Evolutionary conservation across 345 rosid species (phyloP).

Genomic region (Citrus cavaleriei): DNA sequence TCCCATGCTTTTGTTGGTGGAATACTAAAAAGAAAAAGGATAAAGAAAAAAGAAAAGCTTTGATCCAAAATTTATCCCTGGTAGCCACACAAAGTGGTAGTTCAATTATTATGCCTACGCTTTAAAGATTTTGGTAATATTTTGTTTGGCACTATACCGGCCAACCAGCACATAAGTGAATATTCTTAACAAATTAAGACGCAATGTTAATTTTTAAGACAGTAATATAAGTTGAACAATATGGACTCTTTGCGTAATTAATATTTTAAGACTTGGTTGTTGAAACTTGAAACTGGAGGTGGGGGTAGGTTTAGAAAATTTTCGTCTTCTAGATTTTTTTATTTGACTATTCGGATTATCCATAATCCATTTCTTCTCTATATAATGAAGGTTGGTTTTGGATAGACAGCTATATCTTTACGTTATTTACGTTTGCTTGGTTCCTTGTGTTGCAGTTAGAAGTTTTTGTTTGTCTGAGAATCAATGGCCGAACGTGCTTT

Average conservation of each 20-base stretch:
- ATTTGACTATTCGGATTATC: conserved; percentile 14
- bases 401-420: not conserved
- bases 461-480: conserved; percentile 1
- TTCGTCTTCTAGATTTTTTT: conserved; percentile 22
- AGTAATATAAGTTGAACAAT: not conserved
- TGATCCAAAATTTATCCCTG: not conserved
- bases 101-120: not conserved
- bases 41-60: not conserved
- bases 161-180: not conserved
- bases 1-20: not conserved
- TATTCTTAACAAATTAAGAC: not conserved
- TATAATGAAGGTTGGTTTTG: not conserved
- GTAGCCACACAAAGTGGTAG: not conserved
- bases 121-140: not conserved
- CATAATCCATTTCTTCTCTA: not conserved
- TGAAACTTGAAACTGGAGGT: not conserved
- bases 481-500: conserved; percentile 51
- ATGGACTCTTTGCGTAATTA: not conserved
- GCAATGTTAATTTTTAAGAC: not conserved
- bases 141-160: not conserved
- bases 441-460: conserved; percentile 3
- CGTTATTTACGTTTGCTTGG: not conserved
- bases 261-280: conserved; percentile 9
- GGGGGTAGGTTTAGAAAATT: conserved; percentile 28
- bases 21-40: not conserved